Evolutionary conservation across 192 early-diverging fungal genomes (phyloP).

Genomic region (Coemansia sp.): DNA sequence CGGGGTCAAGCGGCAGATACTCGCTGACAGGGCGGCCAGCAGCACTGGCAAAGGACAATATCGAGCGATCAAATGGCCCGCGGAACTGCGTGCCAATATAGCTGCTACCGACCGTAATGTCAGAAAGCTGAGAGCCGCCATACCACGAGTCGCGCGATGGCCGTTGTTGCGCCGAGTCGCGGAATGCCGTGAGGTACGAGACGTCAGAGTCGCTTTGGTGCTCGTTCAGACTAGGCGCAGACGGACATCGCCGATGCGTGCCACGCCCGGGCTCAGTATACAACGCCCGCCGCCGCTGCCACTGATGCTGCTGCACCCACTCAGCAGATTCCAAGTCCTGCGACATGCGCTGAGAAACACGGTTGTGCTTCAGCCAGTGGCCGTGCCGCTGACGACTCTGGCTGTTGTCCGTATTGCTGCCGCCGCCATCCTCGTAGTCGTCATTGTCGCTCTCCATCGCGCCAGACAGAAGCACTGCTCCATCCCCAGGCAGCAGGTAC

Average conservation of each 20-base stretch:
- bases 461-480: background rate
- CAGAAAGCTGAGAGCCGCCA: conserved; percentile 25
- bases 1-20: background rate
- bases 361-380: background rate
- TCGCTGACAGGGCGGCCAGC: background rate
- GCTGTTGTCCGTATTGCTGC: background rate
- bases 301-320: conserved; percentile 19
- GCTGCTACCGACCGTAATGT: conserved; percentile 22
- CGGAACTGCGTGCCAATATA: conserved; percentile 20
- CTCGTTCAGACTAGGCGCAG: conserved; percentile 31
- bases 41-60: conserved; percentile 22
- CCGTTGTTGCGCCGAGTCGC: conserved; percentile 4
- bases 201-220: conserved; percentile 7
- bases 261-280: background rate
- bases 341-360: background rate
- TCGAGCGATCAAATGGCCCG: conserved; percentile 26
- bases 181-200: conserved; percentile 21
- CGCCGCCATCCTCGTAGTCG: background rate
- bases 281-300: conserved; percentile 12
- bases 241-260: conserved; percentile 21
- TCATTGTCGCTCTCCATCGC: conserved; percentile 3
- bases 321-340: conserved; percentile 1
- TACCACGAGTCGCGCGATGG: conserved; percentile 3
- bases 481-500: background rate
- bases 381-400: background rate